A percentile compares a stretch with the other conserved stretches of the same genome.
phyloP scores from a whole-genome alignment of 2,329 filamentous ascomycete species.

The Diaporthe sp. region DNA sequence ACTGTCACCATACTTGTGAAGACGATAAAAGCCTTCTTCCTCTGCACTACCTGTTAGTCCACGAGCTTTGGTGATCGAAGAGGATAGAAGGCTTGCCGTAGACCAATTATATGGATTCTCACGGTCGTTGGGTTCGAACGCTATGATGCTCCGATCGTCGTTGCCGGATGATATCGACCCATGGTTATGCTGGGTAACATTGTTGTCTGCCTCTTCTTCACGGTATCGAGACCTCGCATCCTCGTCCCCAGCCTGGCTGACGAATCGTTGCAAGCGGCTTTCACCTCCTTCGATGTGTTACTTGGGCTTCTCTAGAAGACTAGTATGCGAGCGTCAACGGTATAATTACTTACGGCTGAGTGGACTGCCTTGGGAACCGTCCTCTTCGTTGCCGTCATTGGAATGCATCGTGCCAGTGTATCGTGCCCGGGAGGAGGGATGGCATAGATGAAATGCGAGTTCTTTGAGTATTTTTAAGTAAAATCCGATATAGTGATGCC shows the following conservation, averaged over 20 bases:
- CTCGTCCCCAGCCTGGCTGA: constrained; percentile 52
- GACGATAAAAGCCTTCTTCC: constrained; percentile 68
- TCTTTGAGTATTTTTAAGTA: not conserved
- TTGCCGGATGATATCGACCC: constrained; percentile 49
- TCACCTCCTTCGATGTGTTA: constrained; percentile 26
- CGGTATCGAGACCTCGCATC: constrained; percentile 58
- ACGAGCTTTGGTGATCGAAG: not conserved
- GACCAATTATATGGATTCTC: constrained; percentile 70
- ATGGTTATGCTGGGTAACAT: constrained; percentile 43
- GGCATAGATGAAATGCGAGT: not conserved
- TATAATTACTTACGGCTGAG: constrained; percentile 29
- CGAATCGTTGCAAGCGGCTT: constrained; percentile 32
- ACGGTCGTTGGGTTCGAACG: constrained; percentile 62
- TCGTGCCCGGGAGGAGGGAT: not conserved
- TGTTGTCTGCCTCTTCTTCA: constrained; percentile 57
- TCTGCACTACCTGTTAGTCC: constrained; percentile 50
- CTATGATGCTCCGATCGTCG: constrained; percentile 53
- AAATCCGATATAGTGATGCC: not conserved
- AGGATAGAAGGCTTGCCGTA: constrained; percentile 44
- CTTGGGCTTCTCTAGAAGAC: too few species aligned
- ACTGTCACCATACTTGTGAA: constrained; percentile 70
- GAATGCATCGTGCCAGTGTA: constrained; percentile 4
- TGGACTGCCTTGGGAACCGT: not conserved
- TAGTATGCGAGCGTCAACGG: not conserved
- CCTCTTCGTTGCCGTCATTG: not conserved